Base-by-base conservation (phyloP, 2,329 filamentous ascomycete genomes). In the Leptographium radiaticola region DNA sequence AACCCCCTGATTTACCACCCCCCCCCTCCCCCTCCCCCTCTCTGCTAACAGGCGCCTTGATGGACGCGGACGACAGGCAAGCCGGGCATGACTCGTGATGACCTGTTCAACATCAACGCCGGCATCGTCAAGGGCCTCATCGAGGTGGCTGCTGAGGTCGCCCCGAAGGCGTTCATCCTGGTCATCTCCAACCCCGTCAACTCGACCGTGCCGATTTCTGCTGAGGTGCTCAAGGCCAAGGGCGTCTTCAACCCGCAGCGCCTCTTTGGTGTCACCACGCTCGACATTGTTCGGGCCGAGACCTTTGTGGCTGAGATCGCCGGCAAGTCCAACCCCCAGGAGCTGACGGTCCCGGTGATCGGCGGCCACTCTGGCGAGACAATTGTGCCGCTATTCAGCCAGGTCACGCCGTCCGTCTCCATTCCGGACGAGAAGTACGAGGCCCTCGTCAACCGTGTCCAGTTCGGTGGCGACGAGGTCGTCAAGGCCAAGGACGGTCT, bases 141-240 rank as follows among this genome's bases (percentile, higher is more conserved):
- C 64, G 86, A 95, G 77, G 84, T 87, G 52, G 82, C 89, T 64
- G 89, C 91, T 63, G 84, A 96, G 68, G 82, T 86, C 66, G 84
- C 84, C 68, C 93, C 93, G 68, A 94, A 96, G 70, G 93, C 93
- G 54, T 95, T 85, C 75, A 83, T 95, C 69, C 83, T 97, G 61
- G 84, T 98, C 76, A 98, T 98, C 73, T 97, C 91, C 66, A 98
- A 98, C 82, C 93, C 93, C 56, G 93, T 98, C 73, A 98, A 98
- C 84, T 95, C 89, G 52, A 98, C 93, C 55, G 93, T 98, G 55
- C 93, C 93, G 59, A 96, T 98, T 67, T 87, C 93, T 60, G 93
- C 90, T 63, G 93, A 98, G 78, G 87, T 96, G 58, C 84, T 98
- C 70, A 97, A 96, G 83, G 77, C 80, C 63, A 89, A 89, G 70